Conservation (phyloP, 768 basidiomycete species). For the Botryobasidium botryosum region DNA sequence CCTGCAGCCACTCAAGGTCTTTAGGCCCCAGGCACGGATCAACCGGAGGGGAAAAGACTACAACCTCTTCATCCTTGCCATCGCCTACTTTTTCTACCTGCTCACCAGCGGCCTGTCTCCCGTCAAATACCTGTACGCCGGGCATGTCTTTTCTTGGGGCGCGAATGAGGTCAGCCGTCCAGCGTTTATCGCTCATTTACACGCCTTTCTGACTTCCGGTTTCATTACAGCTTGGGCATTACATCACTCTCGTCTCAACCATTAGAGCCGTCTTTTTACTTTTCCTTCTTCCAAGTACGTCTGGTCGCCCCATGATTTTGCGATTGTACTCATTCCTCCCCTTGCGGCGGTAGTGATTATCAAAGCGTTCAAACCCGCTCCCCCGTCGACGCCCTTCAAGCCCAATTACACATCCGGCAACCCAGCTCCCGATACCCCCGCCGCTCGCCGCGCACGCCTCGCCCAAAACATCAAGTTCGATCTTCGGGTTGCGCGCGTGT, state of each 20-base stretch:
- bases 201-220: background rate
- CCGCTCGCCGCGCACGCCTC: background rate
- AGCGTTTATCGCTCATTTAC: background rate
- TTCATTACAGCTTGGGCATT: conserved; percentile 9
- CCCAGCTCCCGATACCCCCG: background rate
- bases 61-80: too few relatives aligned
- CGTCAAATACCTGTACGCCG: conserved; percentile 63
- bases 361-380: conserved; percentile 9
- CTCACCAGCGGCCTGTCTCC: conserved; percentile 59
- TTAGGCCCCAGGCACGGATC: too few relatives aligned
- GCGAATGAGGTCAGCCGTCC: conserved; percentile 5
- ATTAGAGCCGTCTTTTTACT: conserved; percentile 5
- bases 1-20: background rate
- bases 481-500: conserved; percentile 5
- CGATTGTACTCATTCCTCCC: background rate
- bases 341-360: conserved; percentile 2
- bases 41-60: too few relatives aligned
- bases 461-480: conserved; percentile 5
- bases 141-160: conserved; percentile 24
- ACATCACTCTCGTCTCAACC: conserved; percentile 5
- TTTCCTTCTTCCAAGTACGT: conserved; percentile 7
- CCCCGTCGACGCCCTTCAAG: background rate
- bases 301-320: background rate
- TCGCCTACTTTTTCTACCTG: conserved; percentile 44
- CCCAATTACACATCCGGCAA: background rate